Base-by-base conservation (phyloP, 331 rosid genomes). In the Stylosanthes scabra region DNA sequence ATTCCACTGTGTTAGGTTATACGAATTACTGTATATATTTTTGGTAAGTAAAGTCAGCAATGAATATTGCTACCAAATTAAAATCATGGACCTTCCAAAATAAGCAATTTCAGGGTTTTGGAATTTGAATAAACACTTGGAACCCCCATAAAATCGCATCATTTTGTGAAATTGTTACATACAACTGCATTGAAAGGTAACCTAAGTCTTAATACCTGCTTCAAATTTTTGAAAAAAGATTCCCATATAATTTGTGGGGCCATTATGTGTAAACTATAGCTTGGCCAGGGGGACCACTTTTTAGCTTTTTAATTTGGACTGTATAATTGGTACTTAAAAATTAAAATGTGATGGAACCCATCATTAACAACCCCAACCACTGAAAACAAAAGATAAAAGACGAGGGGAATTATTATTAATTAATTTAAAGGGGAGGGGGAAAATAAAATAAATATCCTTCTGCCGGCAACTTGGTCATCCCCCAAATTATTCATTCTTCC, bases 281-380 rank as follows among this genome's bases (percentile, higher is more conserved):
- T 76, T 83, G 65, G 81, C 63, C 40, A 66, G 59, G 31, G 85
- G 84, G 92, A 54, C 86, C 86, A 77, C 86, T 52, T 15, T 15
- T 9, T 47, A 11, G 77, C 80, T 80, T 67, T 82, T 71, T 75
- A 74, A 83, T 63, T 68, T 67, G 76, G 84, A 47, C 62, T 27
- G 20, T 60, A 8, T 61, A 72, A 74, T 34, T 34, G 39, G 50
- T 51, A 70, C 59, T 68, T 39, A 25, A 65, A 63, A 70, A 54
- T 68, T 39, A 25, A 65, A 63, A 81, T 83, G 61, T 6, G 64
- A 72, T 44, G 78, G 59, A 66, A 45, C 76, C 75, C 67, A 75
- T 78, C 74, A 49, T 46, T 66, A 76, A 59, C 87, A 72, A 81
- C 77, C 68, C 65, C 76, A 79, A 63, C 82, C 73, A 71, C 78